Evolutionary conservation across 331 rosid genomes (phyloP), one percentile per base, ranked within the genome.

Genomic region (Spiraea crenata): DNA sequence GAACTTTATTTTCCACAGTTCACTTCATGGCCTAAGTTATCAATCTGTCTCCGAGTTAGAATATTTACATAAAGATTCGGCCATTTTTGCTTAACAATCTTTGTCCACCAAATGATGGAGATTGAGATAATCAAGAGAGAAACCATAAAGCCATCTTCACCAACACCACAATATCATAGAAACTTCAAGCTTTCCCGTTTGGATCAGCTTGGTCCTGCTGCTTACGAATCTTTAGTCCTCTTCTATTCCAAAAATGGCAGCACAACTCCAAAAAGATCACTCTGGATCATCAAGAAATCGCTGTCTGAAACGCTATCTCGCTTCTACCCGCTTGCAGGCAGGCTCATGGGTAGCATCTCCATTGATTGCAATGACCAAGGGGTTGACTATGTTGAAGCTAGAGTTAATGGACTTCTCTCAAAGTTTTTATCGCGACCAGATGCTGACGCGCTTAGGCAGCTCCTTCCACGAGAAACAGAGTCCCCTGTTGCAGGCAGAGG

Each of bases 291-390:
- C 20, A 77, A 65, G 63, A 64, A 56, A 40, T 71, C 77, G 1
- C 61, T 77, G 19, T 49, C 77, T 0, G 44, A 71, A 48, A 41
- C 73, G 61, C 37, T 71, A 3, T 34, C 48, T 57, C 68, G 15
- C 44, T 67, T 61, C 78, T 72, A 67, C 68, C 81, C 79, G 9
- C 20, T 69, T 12, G 66, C 67, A 8, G 85, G 85, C n/a, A 69
- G 76, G 47, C 47, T 84, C 40, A 76, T 67, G 19, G 58, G 51
- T 14, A 75, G 65, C 47, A 25, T 1, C 16, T 50, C 55, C 40
- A 55, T 84, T 35, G 79, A 81, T 20, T 80, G 81, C 65, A 41
- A 77, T 31, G 79, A 84, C 40, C 59, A 57, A n/a, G 88, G 88
- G 34, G 81, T 76, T 10, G 61, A 51, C n/a, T 84, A 44, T 59